These are phyloP conservation scores for Echinochloa phyllopogon DNA, from an alignment of 176 grass and related monocot genomes.

Conservation along the genomic window DNA sequence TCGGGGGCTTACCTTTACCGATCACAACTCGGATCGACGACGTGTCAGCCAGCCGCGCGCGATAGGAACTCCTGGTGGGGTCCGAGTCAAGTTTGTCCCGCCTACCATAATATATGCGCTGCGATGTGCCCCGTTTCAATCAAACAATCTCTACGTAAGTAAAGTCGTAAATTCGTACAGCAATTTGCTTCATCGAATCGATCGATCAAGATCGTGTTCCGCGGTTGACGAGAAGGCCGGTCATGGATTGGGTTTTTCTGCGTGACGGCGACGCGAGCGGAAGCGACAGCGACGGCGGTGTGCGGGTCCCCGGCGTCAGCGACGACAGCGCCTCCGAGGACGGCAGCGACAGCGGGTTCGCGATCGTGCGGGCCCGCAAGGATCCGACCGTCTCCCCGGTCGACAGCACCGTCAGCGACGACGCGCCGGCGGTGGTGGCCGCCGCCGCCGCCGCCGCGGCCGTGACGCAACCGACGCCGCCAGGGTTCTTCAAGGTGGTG, in stretches of 20 bases:
- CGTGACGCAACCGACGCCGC: not conserved
- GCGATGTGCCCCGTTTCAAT: not conserved
- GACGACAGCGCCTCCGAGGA: conserved; percentile 1
- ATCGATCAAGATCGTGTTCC: not conserved
- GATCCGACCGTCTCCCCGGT: not conserved
- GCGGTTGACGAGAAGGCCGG: not conserved
- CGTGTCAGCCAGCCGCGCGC: no score
- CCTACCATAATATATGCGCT: not conserved
- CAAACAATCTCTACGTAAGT: not conserved
- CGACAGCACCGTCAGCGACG: not conserved
- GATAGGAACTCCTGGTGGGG: not conserved
- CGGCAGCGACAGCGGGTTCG: conserved; percentile 14
- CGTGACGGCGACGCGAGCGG: not conserved
- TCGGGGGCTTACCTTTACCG: not conserved
- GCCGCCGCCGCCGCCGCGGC: not conserved
- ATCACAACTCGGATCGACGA: not conserved
- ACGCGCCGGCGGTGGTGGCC: not conserved
- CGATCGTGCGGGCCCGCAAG: not conserved
- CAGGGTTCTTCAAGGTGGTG: conserved; percentile 2
- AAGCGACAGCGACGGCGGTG: not conserved
- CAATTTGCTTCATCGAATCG: not conserved
- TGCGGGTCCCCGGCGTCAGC: not conserved
- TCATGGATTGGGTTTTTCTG: conserved; percentile 1
- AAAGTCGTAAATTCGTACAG: not conserved
- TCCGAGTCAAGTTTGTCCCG: not conserved